Evolutionary conservation across 2,329 filamentous ascomycete genomes (phyloP).

Genomic region (Colletotrichum graminicola): DNA sequence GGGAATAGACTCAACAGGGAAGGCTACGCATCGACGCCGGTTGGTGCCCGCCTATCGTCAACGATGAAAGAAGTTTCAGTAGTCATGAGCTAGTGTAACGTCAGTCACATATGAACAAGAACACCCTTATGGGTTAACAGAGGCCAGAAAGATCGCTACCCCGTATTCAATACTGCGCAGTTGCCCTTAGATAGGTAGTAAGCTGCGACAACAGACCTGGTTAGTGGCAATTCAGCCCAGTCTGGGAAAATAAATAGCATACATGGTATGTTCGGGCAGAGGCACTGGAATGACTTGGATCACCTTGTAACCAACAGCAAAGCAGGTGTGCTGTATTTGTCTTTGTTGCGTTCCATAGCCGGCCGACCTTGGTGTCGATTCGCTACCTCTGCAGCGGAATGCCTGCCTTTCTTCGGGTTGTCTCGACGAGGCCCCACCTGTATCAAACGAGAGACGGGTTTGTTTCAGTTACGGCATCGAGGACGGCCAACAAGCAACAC

Average conservation of each 20-base stretch:
- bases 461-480: conserved; percentile 37
- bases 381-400: conserved; percentile 12
- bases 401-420: conserved; percentile 15
- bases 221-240: background rate
- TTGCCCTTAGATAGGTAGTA: conserved; percentile 2
- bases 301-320: conserved; percentile 14
- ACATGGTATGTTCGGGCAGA: background rate
- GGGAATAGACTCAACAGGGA: background rate
- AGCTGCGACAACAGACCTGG: background rate
- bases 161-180: conserved; percentile 2
- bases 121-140: background rate
- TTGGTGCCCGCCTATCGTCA: conserved; percentile 9
- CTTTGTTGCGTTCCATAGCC: conserved; percentile 1
- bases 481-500: conserved; percentile 9
- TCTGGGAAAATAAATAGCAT: background rate
- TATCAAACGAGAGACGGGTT: conserved; percentile 20
- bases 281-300: conserved; percentile 3
- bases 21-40: background rate
- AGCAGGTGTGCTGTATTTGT: background rate
- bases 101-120: background rate
- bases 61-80: conserved; percentile 15
- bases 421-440: conserved; percentile 27
- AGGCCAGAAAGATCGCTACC: conserved; percentile 5
- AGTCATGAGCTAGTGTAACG: background rate
- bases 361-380: conserved; percentile 1